Base-by-base conservation (phyloP, 2,329 filamentous ascomycete genomes). In the Arthrobotrys conoides region DNA sequence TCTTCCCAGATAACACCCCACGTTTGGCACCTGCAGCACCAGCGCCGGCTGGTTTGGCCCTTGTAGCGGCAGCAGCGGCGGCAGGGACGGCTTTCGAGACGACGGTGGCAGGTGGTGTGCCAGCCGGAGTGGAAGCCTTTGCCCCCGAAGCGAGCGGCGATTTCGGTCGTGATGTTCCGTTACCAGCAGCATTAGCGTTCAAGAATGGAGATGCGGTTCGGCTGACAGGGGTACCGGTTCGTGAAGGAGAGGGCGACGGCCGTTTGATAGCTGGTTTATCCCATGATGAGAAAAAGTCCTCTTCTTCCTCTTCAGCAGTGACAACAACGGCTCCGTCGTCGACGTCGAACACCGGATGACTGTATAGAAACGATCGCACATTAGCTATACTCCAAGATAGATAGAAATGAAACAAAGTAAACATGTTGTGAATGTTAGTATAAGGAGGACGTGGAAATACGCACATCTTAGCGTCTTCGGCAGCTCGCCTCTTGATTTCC, bases 201-300 rank as follows among this genome's bases (percentile, higher is more conserved):
- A 97, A 88, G 88, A 97, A 97, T 0, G 96, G 95, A n/a, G 95
- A 97, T 3, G 90, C 89, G 10, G 92, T 94, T 82, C 94, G 91
- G 82, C 91, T 91, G 81, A 93, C 88, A 10, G 92, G 95, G 1
- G 96, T 98, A 65, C 90, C 91, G 51, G 93, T 96, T 83, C 96
- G 91, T 44, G 95, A 97, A 51, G 96, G 89, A 16, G 96, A 95
- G 81, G 97, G 97, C 80, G 93, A 97, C 41, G 95, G 95, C 82
- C 94, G 91, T 88, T 98, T 99, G 86, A 99, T 96, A 3, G 94
- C 90, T 22, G 96, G 96, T 87, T 98, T 97, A 83, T 98, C 96
- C 96, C 95, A 99, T 0, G 94, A 97, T 9, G 95, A 97, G 86
- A 99, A 99, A 88, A 99, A 99, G 84, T 98, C 96, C 83, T 97